Base-by-base conservation (phyloP, 768 basidiomycete genomes). In the Amyloporia xantha region DNA sequence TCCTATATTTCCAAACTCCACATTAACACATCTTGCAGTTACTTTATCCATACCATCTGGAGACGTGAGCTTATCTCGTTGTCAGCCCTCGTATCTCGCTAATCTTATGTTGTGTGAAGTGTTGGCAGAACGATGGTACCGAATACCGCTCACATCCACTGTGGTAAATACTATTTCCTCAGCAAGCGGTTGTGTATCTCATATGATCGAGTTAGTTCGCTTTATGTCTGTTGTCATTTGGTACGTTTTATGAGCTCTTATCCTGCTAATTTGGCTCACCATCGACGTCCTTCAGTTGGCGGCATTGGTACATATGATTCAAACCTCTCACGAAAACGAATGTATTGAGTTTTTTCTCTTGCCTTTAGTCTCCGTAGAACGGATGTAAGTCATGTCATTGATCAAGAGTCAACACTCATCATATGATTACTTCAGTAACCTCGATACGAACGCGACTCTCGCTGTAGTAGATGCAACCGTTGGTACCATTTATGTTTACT, bases 21-120 rank as follows among this genome's bases (percentile, higher is more conserved):
- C n/a, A n/a, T n/a, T n/a, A n/a, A n/a, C n/a, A n/a, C 13, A 7
- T 11, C 28, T n/a, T 45, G 9, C 15, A 45, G 44, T 19, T 45
- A 45, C 19, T 45, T 45, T 23, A 45, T 45, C 44, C 9, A 19
- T 21, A 45, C 26, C 6, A 35, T 45, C 30, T 30, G 44, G 44
- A 17, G 27, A 30, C 30, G 44, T 45, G 21, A 33, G 44, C 30
- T 17, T 21, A 39, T 20, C 3, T 10, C 37, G 4, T 20, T 20
- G 4, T 33, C 15, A 7, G 7, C 21, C 24, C 40, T 23, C 24
- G n/a, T 13, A 3, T 5, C 5, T 20, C 5, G 40, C 40, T 9
- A 41, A 6, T 13, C 19, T 3, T 3, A 41, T 4, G 17, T 6
- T 41, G 5, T 21, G 24, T 5, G 19, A 3, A 41, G 40, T 41